Conservation (phyloP, 306 rosid species). For the Prinsepia uniflora region DNA sequence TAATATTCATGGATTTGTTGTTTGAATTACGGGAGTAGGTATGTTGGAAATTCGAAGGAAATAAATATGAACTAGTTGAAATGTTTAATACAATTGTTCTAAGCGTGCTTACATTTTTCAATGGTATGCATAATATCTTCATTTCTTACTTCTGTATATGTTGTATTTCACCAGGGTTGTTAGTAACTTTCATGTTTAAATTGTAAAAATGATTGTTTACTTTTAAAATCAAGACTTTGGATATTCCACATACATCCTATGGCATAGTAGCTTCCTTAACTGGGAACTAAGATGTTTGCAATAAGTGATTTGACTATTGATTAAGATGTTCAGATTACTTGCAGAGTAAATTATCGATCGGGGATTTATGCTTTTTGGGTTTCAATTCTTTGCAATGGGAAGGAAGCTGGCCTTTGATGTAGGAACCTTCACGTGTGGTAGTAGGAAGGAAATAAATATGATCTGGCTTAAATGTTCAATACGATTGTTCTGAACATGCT, state of each 20-base stretch:
- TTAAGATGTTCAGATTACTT: background rate
- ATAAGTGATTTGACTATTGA: background rate
- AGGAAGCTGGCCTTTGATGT: constrained; percentile 56
- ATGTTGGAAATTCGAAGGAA: constrained; percentile 74
- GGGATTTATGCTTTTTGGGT: constrained; percentile 9
- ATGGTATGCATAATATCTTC: constrained; percentile 44
- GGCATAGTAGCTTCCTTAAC: background rate
- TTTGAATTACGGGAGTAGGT: constrained; percentile 39
- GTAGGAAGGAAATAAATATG: constrained; percentile 68
- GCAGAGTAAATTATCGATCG: background rate
- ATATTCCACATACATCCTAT: background rate
- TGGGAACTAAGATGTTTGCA: background rate
- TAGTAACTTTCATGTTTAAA: background rate
- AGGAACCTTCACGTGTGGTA: constrained; percentile 47
- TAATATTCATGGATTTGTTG: background rate
- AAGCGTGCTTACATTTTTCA: constrained; percentile 52
- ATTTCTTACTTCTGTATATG: background rate
- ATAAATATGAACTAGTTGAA: constrained; percentile 52
- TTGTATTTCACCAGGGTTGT: background rate
- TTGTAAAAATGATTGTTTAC: background rate
- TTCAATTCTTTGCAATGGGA: constrained; percentile 54
- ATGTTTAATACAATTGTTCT: constrained; percentile 38
- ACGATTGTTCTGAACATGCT: constrained; percentile 47
- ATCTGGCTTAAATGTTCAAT: constrained; percentile 49
- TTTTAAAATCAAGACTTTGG: background rate